Percentiles rank a stretch among this genome's conserved stretches.
Evolutionary conservation across 257 asterid genomes (phyloP).

Genomic region (Gentiana dahurica): DNA sequence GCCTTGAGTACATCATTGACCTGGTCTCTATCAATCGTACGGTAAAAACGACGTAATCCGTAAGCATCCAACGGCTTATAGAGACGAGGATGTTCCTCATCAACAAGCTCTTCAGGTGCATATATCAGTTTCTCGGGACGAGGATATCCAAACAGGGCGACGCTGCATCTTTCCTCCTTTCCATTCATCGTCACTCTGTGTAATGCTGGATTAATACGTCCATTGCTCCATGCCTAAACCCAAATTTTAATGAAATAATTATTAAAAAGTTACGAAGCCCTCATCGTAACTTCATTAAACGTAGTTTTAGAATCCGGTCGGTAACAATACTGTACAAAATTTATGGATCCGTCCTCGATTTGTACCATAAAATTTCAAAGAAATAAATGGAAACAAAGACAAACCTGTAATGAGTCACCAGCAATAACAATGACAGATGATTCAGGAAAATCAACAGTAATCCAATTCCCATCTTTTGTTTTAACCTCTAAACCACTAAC

Average conservation of each 20-base stretch:
- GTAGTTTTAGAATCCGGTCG: no score
- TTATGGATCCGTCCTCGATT: no score
- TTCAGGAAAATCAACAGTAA: background rate
- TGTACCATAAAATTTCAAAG: no score
- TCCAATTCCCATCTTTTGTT: background rate
- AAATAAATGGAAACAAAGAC: background rate
- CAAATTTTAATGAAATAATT: no score
- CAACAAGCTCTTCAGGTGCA: conserved; percentile 39
- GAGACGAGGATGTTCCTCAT: conserved; percentile 40
- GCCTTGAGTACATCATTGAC: conserved; percentile 6
- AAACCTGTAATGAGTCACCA: background rate
- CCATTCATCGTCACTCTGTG: conserved; percentile 48
- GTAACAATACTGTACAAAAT: no score
- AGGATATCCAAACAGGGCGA: conserved; percentile 28
- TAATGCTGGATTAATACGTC: conserved; percentile 25
- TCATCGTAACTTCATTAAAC: no score
- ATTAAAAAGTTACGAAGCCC: no score
- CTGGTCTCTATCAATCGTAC: no score
- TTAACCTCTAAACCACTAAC: background rate
- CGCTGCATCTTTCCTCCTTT: conserved; percentile 28
- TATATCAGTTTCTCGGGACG: conserved; percentile 25
- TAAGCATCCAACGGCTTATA: conserved; percentile 41
- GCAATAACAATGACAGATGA: background rate
- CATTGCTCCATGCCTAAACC: conserved; percentile 59
- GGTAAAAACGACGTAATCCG: no score